Evolutionary conservation across 2,329 filamentous ascomycete species (phyloP).

Genomic region (Trichothecium sympodiale): DNA sequence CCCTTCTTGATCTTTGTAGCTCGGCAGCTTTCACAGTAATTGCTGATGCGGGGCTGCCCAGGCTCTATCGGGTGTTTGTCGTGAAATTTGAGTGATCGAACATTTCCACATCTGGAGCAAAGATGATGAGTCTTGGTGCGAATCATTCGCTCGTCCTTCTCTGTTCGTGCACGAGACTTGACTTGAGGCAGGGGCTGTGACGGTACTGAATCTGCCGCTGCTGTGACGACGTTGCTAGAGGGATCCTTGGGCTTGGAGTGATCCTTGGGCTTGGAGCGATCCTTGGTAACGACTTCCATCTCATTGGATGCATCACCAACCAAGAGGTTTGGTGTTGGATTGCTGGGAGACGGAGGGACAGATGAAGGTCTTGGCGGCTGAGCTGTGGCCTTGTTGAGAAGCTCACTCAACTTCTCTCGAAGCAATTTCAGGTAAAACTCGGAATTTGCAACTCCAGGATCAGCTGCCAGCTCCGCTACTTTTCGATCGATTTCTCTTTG

Average conservation of each 20-base stretch:
- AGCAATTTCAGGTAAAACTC: background rate
- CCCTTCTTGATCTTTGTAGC: constrained; percentile 12
- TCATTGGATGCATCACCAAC: too few species aligned
- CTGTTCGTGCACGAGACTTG: too few species aligned
- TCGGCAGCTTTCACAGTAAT: constrained; percentile 24
- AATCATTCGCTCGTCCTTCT: background rate
- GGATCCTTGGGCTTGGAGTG: too few species aligned
- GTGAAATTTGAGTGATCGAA: constrained; percentile 24
- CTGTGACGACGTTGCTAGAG: too few species aligned
- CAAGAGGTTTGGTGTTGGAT: too few species aligned
- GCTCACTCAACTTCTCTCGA: background rate
- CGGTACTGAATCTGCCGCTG: too few species aligned
- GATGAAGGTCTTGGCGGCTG: background rate
- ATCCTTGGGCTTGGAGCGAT: too few species aligned
- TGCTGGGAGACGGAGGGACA: too few species aligned
- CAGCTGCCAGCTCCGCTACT: background rate
- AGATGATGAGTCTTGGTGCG: constrained; percentile 15
- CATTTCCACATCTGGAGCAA: constrained; percentile 23
- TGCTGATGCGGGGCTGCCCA: constrained; percentile 15
- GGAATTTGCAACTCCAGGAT: background rate
- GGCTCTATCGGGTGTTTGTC: constrained; percentile 17
- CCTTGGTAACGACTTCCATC: background rate
- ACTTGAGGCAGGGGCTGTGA: too few species aligned
- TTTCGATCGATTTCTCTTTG: background rate
- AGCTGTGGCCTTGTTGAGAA: background rate